Evolutionary conservation across 2,329 filamentous ascomycete species (phyloP).

Genomic region (Clarireedia paspali): DNA sequence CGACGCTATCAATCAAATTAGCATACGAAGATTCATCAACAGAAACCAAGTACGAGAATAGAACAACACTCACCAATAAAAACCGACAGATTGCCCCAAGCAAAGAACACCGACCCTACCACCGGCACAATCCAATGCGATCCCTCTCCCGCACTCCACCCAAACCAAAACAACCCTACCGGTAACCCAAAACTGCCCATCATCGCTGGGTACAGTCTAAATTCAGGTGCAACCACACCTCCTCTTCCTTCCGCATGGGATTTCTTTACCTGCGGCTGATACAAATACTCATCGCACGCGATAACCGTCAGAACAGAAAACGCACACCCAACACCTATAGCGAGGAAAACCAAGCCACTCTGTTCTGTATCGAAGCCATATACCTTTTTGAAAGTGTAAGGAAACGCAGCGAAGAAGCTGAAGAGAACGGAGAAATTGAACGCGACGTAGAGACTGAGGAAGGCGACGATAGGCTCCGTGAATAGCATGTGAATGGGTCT

Average conservation of each 20-base stretch:
- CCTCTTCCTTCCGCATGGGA: conserved; percentile 1
- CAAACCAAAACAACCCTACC: conserved; percentile 51
- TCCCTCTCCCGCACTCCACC: conserved; percentile 47
- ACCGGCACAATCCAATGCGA: conserved; percentile 45
- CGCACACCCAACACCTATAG: conserved; percentile 35
- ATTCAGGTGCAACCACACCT: conserved; percentile 39
- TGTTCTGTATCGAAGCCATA: conserved; percentile 32
- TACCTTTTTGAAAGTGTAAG: conserved; percentile 31
- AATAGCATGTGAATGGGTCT: conserved; percentile 34
- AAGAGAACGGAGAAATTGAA: conserved; percentile 33
- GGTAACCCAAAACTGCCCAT: conserved; percentile 45
- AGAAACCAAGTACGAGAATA: conserved; percentile 33
- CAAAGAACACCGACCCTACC: conserved; percentile 46
- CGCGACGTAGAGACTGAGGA: conserved; percentile 31
- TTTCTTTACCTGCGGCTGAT: conserved; percentile 22
- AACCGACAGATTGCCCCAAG: conserved; percentile 51
- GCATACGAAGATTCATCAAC: conserved; percentile 47
- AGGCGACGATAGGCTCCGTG: conserved; percentile 29
- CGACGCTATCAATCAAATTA: conserved; percentile 41
- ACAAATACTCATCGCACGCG: conserved; percentile 36
- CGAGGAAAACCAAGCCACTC: conserved; percentile 32
- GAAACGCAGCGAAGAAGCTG: conserved; percentile 34
- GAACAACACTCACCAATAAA: conserved; percentile 43
- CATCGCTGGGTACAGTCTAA: conserved; percentile 52
- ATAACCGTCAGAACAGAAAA: conserved; percentile 35